Percentiles rank a stretch among this genome's conserved stretches.
These are phyloP conservation scores for Cutaneotrichosporon sp. DNA, from an alignment of 1,284 basidiomycete species.

Conservation along the genomic window DNA sequence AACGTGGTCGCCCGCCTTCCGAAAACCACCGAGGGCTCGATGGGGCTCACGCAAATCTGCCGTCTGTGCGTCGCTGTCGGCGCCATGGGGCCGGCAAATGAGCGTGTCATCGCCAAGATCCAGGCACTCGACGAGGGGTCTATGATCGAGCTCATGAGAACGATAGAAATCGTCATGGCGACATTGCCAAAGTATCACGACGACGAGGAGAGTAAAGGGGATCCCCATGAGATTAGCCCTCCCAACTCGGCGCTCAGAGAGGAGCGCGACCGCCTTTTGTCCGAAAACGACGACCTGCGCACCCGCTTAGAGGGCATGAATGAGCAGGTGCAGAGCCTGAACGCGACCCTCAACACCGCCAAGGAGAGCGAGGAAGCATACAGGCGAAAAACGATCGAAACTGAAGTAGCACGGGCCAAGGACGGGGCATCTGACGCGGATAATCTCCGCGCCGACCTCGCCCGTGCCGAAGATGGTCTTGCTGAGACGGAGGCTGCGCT, in stretches of 20 bases:
- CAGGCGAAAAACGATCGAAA: slow-evolving; percentile 7
- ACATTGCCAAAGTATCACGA: slow-evolving; percentile 28
- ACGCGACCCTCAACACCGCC: background rate
- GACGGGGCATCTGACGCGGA: slow-evolving; percentile 60
- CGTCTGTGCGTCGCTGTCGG: slow-evolving; percentile 36
- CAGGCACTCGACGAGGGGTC: slow-evolving; percentile 38
- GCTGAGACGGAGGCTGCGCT: slow-evolving; percentile 70
- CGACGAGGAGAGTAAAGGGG: slow-evolving; percentile 2
- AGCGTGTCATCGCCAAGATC: slow-evolving; percentile 43
- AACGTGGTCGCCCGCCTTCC: slow-evolving; percentile 36
- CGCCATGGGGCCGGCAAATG: slow-evolving; percentile 43
- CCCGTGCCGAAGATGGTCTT: slow-evolving; percentile 69
- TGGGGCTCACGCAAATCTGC: slow-evolving; percentile 35
- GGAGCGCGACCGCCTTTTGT: slow-evolving; percentile 38
- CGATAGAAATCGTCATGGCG: slow-evolving; percentile 41
- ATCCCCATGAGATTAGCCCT: slow-evolving; percentile 3
- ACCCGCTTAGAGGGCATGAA: slow-evolving; percentile 30
- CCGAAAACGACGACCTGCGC: slow-evolving; percentile 41
- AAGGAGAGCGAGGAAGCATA: slow-evolving; percentile 11
- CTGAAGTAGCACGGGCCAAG: slow-evolving; percentile 5
- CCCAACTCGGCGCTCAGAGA: slow-evolving; percentile 21
- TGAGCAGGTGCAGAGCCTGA: slow-evolving; percentile 41
- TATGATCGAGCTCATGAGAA: slow-evolving; percentile 46
- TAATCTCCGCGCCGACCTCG: slow-evolving; percentile 64
- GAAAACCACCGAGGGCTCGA: slow-evolving; percentile 24